phyloP scores from a whole-genome alignment of 2,329 filamentous ascomycete species.

The Epichloe festucae region DNA sequence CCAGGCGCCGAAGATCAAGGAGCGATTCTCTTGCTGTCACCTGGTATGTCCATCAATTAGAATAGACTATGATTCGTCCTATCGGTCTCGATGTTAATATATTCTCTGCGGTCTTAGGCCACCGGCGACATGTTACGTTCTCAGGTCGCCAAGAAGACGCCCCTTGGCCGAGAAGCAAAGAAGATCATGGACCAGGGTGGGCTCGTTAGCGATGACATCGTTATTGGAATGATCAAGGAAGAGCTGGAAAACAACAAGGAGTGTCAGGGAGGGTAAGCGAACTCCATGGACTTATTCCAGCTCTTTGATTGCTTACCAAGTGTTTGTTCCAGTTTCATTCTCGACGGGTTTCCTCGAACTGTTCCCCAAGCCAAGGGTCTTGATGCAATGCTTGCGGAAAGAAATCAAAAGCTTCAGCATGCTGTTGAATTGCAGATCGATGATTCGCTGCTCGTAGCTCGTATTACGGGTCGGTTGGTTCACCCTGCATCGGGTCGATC shows the following conservation, averaged over 20 bases:
- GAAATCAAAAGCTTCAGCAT: constrained; percentile 79
- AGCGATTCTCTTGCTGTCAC: constrained; percentile 95
- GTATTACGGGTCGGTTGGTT: constrained; percentile 90
- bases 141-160: constrained; percentile 94
- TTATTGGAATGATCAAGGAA: constrained; percentile 99
- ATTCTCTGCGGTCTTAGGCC: constrained; percentile 42
- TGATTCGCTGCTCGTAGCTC: constrained; percentile 80
- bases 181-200: constrained; percentile 99
- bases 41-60: constrained; percentile 46
- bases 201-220: constrained; percentile 95
- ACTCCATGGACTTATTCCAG: background rate
- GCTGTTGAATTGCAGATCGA: constrained; percentile 96
- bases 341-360: constrained; percentile 96
- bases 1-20: constrained; percentile 95
- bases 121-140: constrained; percentile 98
- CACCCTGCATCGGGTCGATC: constrained; percentile 93
- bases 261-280: constrained; percentile 79
- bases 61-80: background rate
- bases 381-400: constrained; percentile 73
- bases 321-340: constrained; percentile 63
- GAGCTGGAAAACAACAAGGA: constrained; percentile 89
- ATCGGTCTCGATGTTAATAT: background rate
- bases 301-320: background rate
- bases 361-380: constrained; percentile 91
- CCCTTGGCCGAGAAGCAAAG: constrained; percentile 90